A percentile compares a stretch with the other conserved stretches of the same genome.
Evolutionary conservation across 1,284 basidiomycete genomes (phyloP).

Genomic region (Psilocybe mexicana): DNA sequence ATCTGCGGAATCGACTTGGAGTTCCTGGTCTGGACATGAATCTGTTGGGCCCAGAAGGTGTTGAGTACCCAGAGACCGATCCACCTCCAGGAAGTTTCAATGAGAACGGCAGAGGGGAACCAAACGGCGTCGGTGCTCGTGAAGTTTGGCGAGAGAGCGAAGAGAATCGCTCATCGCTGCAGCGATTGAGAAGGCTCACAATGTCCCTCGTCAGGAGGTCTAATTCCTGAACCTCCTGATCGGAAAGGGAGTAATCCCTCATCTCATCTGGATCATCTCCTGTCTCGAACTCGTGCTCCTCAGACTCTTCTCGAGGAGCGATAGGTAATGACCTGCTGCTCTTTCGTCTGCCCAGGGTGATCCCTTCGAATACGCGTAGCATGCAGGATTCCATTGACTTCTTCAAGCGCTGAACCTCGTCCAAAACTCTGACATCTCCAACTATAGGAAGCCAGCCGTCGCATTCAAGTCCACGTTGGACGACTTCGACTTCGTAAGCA

Average conservation of each 20-base stretch:
- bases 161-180: conserved; percentile 58
- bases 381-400: conserved; percentile 82
- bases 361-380: conserved; percentile 91
- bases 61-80: conserved; percentile 53
- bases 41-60: conserved; percentile 41
- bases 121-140: conserved; percentile 63
- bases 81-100: conserved; percentile 33
- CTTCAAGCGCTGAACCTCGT: conserved; percentile 87
- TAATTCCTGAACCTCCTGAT: conserved; percentile 72
- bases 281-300: conserved; percentile 55
- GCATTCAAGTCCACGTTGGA: conserved; percentile 75
- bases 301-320: conserved; percentile 42
- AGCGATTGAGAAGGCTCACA: conserved; percentile 69
- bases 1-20: conserved; percentile 49
- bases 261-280: conserved; percentile 56
- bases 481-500: conserved; percentile 74
- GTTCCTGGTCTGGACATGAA: conserved; percentile 66
- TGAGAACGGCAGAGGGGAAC: conserved; percentile 59
- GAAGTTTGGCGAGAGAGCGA: conserved; percentile 60
- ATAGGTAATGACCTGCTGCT: conserved; percentile 36
- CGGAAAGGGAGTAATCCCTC: conserved; percentile 54
- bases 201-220: conserved; percentile 74
- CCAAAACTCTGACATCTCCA: conserved; percentile 77
- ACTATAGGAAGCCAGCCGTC: conserved; percentile 91
- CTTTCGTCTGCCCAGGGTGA: conserved; percentile 51